Conservation (phyloP, 2,329 filamentous ascomycete species). For the Alternaria arbusti region DNA sequence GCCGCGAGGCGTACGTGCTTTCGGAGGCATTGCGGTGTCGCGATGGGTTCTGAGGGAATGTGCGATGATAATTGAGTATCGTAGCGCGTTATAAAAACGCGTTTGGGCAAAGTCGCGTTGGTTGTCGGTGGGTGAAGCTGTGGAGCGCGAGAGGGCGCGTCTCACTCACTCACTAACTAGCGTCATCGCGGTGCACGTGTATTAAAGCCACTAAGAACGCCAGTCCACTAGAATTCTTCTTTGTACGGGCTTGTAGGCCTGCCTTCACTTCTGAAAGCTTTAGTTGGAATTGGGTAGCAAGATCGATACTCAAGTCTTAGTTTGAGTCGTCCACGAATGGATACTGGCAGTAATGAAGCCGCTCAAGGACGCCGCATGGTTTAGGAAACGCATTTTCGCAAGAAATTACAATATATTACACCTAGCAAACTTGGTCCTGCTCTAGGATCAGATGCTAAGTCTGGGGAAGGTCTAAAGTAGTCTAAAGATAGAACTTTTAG, state of each 20-base stretch:
- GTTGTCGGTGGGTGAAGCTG: background rate
- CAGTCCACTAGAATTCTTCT: background rate
- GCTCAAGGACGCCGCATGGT: background rate
- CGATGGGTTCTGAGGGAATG: background rate
- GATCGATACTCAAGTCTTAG: too few species aligned
- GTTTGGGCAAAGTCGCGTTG: background rate
- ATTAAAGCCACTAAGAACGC: background rate
- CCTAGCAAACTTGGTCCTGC: background rate
- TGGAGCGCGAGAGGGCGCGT: background rate
- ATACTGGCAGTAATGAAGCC: too few species aligned
- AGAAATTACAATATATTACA: background rate
- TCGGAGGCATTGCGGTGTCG: slow-evolving; percentile 20
- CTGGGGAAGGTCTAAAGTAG: background rate
- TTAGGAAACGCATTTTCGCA: background rate
- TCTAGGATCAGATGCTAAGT: background rate
- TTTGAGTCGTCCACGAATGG: too few species aligned
- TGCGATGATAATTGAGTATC: background rate
- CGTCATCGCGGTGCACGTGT: background rate
- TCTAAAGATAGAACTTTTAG: background rate
- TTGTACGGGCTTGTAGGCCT: background rate
- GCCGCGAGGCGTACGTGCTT: slow-evolving; percentile 17
- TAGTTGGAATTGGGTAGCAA: too few species aligned
- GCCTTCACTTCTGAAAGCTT: background rate
- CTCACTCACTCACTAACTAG: background rate
- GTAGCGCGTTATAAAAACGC: background rate